These are phyloP conservation scores for Dioscorea dumetorum DNA, from an alignment of 106 monocot genomes.

Conservation along the genomic window DNA sequence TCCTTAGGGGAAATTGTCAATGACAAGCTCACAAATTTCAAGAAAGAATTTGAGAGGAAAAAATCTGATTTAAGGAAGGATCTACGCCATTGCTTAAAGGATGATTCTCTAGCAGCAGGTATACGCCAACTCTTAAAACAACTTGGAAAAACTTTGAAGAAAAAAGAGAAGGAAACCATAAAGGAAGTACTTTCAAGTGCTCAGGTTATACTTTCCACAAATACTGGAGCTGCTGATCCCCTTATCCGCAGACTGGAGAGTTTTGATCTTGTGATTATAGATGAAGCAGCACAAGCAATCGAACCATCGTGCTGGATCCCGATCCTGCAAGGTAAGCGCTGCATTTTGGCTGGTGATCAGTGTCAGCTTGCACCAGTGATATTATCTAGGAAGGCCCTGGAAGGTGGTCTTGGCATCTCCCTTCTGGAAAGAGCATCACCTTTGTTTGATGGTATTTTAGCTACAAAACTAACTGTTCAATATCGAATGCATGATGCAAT, in stretches of 20 bases:
- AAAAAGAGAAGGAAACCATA: slow-evolving; percentile 85
- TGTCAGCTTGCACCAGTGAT: slow-evolving; percentile 91
- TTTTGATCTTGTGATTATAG: slow-evolving; percentile 91
- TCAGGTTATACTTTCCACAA: slow-evolving; percentile 83
- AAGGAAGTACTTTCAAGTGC: slow-evolving; percentile 74
- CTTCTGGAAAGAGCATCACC: slow-evolving; percentile 68
- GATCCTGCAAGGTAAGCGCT: slow-evolving; percentile 82
- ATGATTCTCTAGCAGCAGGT: slow-evolving; percentile 93
- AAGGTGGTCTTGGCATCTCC: slow-evolving; percentile 86
- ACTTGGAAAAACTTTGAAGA: slow-evolving; percentile 84
- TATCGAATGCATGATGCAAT: slow-evolving; percentile 95
- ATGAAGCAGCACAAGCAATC: slow-evolving; percentile 95
- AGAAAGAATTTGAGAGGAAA: slow-evolving; percentile 91
- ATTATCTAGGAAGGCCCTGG: slow-evolving; percentile 84
- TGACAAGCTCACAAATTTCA: slow-evolving; percentile 59
- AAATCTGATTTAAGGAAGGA: slow-evolving; percentile 89
- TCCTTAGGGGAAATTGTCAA: slow-evolving; percentile 81
- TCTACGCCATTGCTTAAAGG: slow-evolving; percentile 73
- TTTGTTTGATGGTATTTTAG: slow-evolving; percentile 58
- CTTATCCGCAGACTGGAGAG: slow-evolving; percentile 56
- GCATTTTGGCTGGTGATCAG: slow-evolving; percentile 89
- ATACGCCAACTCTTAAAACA: slow-evolving; percentile 93
- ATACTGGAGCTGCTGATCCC: slow-evolving; percentile 85
- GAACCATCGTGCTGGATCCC: slow-evolving; percentile 97
- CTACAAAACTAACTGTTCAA: slow-evolving; percentile 65